Conservation (phyloP, 192 early-diverging fungal species). For the Radiomyces spectabilis region DNA sequence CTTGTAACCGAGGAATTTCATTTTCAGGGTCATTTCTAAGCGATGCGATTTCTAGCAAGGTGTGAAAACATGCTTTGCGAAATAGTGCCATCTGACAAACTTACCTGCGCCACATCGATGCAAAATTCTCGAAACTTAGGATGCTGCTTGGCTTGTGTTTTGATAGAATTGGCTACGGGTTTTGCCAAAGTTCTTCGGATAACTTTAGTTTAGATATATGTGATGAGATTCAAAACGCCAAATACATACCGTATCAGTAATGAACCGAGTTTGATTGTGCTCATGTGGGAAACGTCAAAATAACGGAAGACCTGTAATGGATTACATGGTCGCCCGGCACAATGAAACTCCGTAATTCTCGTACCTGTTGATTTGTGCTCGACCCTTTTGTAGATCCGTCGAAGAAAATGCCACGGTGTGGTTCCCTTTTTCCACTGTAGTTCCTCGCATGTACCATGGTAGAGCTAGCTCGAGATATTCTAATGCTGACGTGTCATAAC, state of each 20-base stretch:
- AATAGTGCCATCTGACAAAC: background rate
- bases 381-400: too few relatives aligned
- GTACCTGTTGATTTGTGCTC: too few relatives aligned
- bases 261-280: constrained; percentile 19
- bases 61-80: background rate
- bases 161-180: constrained; percentile 32
- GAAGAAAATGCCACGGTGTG: too few relatives aligned
- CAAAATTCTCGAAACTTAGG: constrained; percentile 57
- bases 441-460: too few relatives aligned
- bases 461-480: too few relatives aligned
- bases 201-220: background rate
- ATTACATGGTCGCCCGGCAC: too few relatives aligned
- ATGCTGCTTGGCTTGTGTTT: constrained; percentile 39
- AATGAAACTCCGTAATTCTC: too few relatives aligned
- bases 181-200: constrained; percentile 29
- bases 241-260: constrained; percentile 12
- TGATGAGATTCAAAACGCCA: background rate
- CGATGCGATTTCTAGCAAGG: constrained; percentile 45
- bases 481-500: too few relatives aligned
- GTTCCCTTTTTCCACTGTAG: too few relatives aligned
- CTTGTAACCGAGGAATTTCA: constrained; percentile 73
- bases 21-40: constrained; percentile 80
- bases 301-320: background rate
- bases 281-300: constrained; percentile 8
- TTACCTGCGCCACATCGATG: constrained; percentile 68